Evolutionary conservation across 345 rosid species (phyloP).

Genomic region (Nasturtium officinale): DNA sequence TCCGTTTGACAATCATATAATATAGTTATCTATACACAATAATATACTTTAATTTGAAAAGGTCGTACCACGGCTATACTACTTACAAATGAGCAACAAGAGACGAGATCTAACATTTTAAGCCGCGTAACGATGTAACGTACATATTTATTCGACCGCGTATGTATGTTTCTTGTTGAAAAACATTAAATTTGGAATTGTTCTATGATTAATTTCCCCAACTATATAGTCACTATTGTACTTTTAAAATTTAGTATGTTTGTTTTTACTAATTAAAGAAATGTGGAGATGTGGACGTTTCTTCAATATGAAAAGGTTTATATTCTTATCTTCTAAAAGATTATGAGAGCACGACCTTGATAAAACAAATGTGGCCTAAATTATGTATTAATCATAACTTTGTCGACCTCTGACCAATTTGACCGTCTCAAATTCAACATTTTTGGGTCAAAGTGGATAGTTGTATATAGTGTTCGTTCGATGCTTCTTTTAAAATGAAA

Average conservation of each 20-base stretch:
- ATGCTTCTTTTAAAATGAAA: not conserved
- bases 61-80: constrained; percentile 39
- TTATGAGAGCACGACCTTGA: constrained; percentile 29
- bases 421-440: constrained; percentile 36
- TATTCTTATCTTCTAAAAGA: constrained; percentile 39
- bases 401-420: constrained; percentile 30
- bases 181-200: constrained; percentile 33
- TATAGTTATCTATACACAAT: not conserved
- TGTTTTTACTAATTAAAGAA: constrained; percentile 11
- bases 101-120: not conserved
- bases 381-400: constrained; percentile 21
- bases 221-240: constrained; percentile 32
- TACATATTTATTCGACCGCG: constrained; percentile 41
- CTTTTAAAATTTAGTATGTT: constrained; percentile 27
- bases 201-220: constrained; percentile 33
- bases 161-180: constrained; percentile 38
- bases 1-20: constrained; percentile 1
- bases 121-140: constrained; percentile 37
- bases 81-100: constrained; percentile 16
- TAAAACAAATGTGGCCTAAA: constrained; percentile 32
- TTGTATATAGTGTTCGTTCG: constrained; percentile 9
- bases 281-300: constrained; percentile 31
- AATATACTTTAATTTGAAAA: constrained; percentile 19
- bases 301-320: constrained; percentile 32
- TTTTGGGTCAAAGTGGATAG: constrained; percentile 17